Conservation (phyloP, 306 rosid species). For the Luffa acutangula region DNA sequence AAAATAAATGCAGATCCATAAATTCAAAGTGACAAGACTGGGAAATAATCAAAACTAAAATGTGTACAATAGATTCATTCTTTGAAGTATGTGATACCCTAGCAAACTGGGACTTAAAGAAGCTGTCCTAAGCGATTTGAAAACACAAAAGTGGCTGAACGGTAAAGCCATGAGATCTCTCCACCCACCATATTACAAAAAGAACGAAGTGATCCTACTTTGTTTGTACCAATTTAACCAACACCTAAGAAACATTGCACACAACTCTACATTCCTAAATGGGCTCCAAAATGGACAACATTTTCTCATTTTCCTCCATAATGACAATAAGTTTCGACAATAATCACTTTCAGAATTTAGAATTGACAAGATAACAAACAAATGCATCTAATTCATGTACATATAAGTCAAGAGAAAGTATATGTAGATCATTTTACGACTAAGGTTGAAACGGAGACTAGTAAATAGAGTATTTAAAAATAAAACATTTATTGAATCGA, state of each 20-base stretch:
- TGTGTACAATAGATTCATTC: not conserved
- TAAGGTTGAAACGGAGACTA: too few species aligned
- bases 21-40: not conserved
- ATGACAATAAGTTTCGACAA: slow-evolving; percentile 18
- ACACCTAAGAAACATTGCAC: slow-evolving; percentile 38
- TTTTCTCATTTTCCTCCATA: slow-evolving; percentile 25
- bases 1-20: not conserved
- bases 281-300: slow-evolving; percentile 26
- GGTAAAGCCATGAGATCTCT: slow-evolving; percentile 27
- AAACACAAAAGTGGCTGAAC: slow-evolving; percentile 23
- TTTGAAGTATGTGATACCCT: not conserved
- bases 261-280: slow-evolving; percentile 34
- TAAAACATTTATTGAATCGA: too few species aligned
- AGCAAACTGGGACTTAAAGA: slow-evolving; percentile 34
- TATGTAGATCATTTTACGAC: too few species aligned
- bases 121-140: slow-evolving; percentile 26
- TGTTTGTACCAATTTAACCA: slow-evolving; percentile 41
- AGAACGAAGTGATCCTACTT: slow-evolving; percentile 36
- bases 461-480: too few species aligned
- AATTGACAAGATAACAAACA: too few species aligned
- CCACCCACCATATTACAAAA: slow-evolving; percentile 32
- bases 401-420: too few species aligned
- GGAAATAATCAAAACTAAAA: not conserved
- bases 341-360: not conserved
- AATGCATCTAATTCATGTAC: too few species aligned